Percentiles rank a stretch among this genome's conserved stretches.
These are phyloP conservation scores for Grammothele lineata DNA, from an alignment of 768 basidiomycete genomes.

Conservation along the genomic window DNA sequence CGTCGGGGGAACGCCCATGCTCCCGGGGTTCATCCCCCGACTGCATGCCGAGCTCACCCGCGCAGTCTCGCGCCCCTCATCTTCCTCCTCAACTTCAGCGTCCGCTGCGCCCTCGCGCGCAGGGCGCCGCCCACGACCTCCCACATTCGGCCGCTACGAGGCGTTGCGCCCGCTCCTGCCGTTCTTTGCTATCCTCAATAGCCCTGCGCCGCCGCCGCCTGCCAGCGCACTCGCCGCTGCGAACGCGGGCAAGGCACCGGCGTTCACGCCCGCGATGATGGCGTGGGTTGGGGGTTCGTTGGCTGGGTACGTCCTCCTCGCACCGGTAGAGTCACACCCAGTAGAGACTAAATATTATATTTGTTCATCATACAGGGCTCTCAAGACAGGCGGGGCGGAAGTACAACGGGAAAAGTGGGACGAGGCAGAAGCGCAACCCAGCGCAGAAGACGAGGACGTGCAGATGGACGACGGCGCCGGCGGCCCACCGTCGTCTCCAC, in stretches of 20 bases:
- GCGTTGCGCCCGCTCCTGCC: conserved; percentile 65
- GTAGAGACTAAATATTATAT: too few relatives aligned
- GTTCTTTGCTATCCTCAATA: conserved; percentile 81
- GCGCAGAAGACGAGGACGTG: conserved; percentile 31
- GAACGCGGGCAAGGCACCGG: conserved; percentile 81
- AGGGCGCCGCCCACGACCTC: conserved; percentile 36
- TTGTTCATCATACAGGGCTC: conserved; percentile 53
- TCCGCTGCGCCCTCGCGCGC: conserved; percentile 34
- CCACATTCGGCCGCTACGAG: conserved; percentile 71
- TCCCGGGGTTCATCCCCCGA: conserved; percentile 90
- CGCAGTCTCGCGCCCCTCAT: conserved; percentile 43
- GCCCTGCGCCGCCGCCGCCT: conserved; percentile 57
- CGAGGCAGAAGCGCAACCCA: conserved; percentile 45
- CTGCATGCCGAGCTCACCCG: conserved; percentile 75
- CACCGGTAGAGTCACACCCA: neutral
- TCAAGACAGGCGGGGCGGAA: conserved; percentile 86
- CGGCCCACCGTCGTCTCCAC: conserved; percentile 14
- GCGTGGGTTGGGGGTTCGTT: conserved; percentile 94
- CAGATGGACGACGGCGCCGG: conserved; percentile 23
- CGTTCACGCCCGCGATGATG: conserved; percentile 76
- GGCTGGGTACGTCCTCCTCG: conserved; percentile 64
- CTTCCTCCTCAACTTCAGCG: conserved; percentile 30
- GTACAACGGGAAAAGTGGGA: conserved; percentile 86
- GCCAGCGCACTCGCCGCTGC: conserved; percentile 46
- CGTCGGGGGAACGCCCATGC: conserved; percentile 84